Evolutionary conservation across 495 filamentous ascomycete species (phyloP), one percentile per base, ranked within the genome.

Genomic region (Astrocystis sublimbata): DNA sequence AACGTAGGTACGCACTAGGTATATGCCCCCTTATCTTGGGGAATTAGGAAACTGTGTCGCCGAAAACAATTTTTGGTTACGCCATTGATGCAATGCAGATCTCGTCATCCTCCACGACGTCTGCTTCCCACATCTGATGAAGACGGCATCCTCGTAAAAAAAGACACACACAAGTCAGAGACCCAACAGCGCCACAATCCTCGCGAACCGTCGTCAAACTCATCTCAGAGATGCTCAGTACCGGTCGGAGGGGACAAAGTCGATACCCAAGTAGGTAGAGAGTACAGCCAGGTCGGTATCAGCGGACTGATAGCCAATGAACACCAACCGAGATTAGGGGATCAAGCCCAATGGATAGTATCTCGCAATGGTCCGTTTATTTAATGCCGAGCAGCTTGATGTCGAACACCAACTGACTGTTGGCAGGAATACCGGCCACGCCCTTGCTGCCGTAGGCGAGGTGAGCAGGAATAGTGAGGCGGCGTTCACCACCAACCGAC

Each of bases 331-430:
- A n/a, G 47, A 23, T 21, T 28, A 30, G 46, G 15, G 49, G 47
- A 50, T 26, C 23, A 41, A 13, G 60, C 41, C 60, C 47, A 60
- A 53, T 56, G 53, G 49, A 58, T 60, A 46, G 21, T 54, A 55
- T 62, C 23, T 36, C 40, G 45, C 21, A 19, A 31, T 49, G 31
- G 13, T 23, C 26, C 60, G 42, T 68, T 75, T 81, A 85, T 78
- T 84, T 84, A 71, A 84, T 84, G 63, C 89, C 86, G 33, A 96
- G 78, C 45, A 92, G 75, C 86, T 96, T 97, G 76, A 97, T 81
- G 72, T 99, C 94, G 74, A 99, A 99, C 71, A 89, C 82, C 70
- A 99, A 78, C 62, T 88, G 89, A 73, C 91, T 92, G 84, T 98
- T 98, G 33, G 79, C 83, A 10, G 94, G 94, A 63, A 99, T 98